Base-by-base conservation (phyloP, 2,329 filamentous ascomycete genomes). In the Coleophoma eucalyptorum region DNA sequence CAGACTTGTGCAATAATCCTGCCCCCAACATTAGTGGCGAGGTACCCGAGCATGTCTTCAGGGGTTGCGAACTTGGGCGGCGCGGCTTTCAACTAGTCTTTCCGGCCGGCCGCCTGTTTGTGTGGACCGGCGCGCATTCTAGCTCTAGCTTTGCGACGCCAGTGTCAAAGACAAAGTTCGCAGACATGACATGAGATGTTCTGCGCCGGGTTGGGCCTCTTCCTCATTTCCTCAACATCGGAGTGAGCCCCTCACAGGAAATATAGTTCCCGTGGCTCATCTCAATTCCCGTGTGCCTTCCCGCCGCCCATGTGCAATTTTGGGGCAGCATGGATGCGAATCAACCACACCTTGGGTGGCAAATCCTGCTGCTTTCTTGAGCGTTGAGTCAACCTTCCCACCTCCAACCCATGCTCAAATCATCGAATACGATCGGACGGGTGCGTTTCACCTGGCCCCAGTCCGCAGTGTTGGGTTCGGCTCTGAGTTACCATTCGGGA, bases 351-450 rank as follows among this genome's bases (percentile, higher is more conserved):
- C 13, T 6, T 13, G 19, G 16, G 42, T 44, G 42, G 42, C 42
- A 33, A 44, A 44, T 44, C 20, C 26, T 18, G 35, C 6, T 26
- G 26, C 26, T 26, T 26, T 26, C 13, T 38, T 38, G 3, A 38
- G 13, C 13, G 20, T n/a, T 44, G 42, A 44, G 42, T 44, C 42
- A 33, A 21, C 5, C 26, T 26, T 26, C 26, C 26, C 31, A 44
- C 20, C 13, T 26, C 20, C 42, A 31, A 31, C 20, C 42, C 42
- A 44, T 44, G 42, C 42, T 33, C 42, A 15, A 31, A 26, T 26
- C 42, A 44, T 44, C 42, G 42, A 44, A 44, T 44, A 44, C 42
- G 42, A 44, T 44, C 42, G 42, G 42, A 44, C 42, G 42, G 42
- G 16, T 13, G 13, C 31, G 42, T 44, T 44, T 44, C 42, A 44